A percentile compares a stretch with the other conserved stretches of the same genome.
phyloP scores from a whole-genome alignment of 2,329 filamentous ascomycete species.

The Sporothrix pseudoabietina region DNA sequence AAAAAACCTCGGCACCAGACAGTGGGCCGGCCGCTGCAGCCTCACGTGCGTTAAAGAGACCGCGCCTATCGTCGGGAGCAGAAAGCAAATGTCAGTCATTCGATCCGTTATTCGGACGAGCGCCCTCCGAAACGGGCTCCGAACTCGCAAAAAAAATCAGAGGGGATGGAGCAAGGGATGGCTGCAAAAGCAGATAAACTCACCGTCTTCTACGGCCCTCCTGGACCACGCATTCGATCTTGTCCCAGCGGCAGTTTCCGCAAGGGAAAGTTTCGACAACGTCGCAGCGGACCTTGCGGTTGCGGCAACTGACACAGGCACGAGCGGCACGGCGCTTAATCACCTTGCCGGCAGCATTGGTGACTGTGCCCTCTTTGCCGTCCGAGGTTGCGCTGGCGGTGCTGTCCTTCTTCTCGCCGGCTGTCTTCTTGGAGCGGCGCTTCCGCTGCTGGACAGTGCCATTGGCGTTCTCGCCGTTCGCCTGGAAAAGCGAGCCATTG shows the following conservation, averaged over 20 bases:
- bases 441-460: constrained; percentile 30
- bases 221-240: constrained; percentile 74
- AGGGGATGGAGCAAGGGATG: not conserved
- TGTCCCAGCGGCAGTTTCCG: constrained; percentile 81
- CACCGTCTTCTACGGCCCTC: constrained; percentile 86
- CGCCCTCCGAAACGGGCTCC: not conserved
- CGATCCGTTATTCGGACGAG: not conserved
- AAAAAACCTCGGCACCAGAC: constrained; percentile 28
- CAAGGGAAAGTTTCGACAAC: constrained; percentile 87
- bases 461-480: constrained; percentile 3
- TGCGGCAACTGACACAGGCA: constrained; percentile 84
- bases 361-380: constrained; percentile 36
- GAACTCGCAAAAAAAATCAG: constrained; percentile 8
- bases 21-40: constrained; percentile 26
- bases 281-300: constrained; percentile 90
- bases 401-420: constrained; percentile 32
- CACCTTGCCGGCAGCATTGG: constrained; percentile 49
- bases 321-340: constrained; percentile 85
- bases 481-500: constrained; percentile 7
- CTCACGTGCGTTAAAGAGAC: constrained; percentile 34
- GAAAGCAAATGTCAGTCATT: constrained; percentile 20
- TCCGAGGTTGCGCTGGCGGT: constrained; percentile 27
- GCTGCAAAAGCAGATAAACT: constrained; percentile 45
- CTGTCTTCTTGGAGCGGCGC: constrained; percentile 32
- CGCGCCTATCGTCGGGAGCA: constrained; percentile 28